Evolutionary conservation across 2,329 filamentous ascomycete species (phyloP).

Genomic region (Fusarium proliferatum): DNA sequence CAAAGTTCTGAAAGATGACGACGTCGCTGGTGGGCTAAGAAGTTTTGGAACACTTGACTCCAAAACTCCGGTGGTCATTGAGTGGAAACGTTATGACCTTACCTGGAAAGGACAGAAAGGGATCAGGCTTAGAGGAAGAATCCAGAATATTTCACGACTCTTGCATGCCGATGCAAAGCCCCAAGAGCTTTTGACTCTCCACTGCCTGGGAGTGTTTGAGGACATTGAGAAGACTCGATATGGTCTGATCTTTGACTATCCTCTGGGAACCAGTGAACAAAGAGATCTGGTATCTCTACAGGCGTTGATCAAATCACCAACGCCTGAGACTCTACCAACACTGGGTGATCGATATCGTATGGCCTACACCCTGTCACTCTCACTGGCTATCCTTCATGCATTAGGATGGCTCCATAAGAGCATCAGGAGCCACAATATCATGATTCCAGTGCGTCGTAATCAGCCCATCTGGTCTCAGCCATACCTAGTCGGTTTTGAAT

Average conservation of each 20-base stretch:
- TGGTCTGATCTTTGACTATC: neutral
- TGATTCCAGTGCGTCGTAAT: neutral
- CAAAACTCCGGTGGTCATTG: neutral
- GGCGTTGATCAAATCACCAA: neutral
- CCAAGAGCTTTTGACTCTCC: neutral
- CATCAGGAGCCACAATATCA: conserved; percentile 14
- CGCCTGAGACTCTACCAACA: neutral
- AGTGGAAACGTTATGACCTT: conserved; percentile 1
- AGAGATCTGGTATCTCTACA: neutral
- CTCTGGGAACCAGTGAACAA: neutral
- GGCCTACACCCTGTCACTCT: neutral
- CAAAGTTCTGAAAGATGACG: neutral
- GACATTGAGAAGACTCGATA: neutral
- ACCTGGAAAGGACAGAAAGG: conserved; percentile 8
- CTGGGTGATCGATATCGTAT: conserved; percentile 10
- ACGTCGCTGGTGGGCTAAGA: neutral
- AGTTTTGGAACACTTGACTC: neutral
- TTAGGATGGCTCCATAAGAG: conserved; percentile 19
- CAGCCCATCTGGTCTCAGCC: conserved; percentile 6
- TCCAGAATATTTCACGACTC: conserved; percentile 4
- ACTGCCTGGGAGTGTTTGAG: neutral
- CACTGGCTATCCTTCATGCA: neutral
- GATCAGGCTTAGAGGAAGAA: neutral
- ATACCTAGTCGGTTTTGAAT: conserved; percentile 11
- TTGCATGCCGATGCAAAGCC: neutral